phyloP scores from a whole-genome alignment of 164 flowering plant genomes.

The Brasenia schreberi region DNA sequence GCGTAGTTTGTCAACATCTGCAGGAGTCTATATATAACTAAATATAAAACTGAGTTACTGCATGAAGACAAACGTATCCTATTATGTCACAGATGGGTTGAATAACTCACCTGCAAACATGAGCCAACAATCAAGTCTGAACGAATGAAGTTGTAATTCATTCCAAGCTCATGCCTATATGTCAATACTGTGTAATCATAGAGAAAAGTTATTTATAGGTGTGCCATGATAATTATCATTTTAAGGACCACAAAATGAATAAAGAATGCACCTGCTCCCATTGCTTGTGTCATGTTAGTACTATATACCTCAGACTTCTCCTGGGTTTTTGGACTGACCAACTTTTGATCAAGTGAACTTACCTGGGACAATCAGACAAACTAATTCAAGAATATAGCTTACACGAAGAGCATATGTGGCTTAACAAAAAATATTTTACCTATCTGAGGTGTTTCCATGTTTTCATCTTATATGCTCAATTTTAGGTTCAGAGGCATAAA shows the following conservation, averaged over 20 bases:
- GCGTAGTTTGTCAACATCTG: constrained; percentile 91
- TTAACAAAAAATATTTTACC: not conserved
- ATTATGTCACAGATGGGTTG: not conserved
- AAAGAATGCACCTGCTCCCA: constrained; percentile 84
- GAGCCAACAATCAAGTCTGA: constrained; percentile 97
- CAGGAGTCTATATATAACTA: constrained; percentile 48
- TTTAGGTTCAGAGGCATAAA: no score
- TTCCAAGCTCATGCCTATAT: constrained; percentile 92
- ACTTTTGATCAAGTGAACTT: not conserved
- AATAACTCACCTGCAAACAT: constrained; percentile 67
- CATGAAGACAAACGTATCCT: not conserved
- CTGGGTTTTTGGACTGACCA: constrained; percentile 18
- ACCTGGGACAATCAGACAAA: not conserved
- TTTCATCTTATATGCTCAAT: not conserved
- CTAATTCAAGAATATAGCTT: not conserved
- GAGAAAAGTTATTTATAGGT: not conserved
- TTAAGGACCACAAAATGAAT: not conserved
- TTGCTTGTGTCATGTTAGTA: constrained; percentile 78
- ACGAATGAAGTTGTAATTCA: constrained; percentile 84
- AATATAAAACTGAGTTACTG: not conserved
- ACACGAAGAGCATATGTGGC: no score
- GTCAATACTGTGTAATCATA: constrained; percentile 46
- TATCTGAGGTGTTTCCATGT: not conserved
- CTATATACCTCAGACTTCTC: constrained; percentile 76
- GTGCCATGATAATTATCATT: not conserved